Evolutionary conservation across 2,329 filamentous ascomycete genomes (phyloP), one percentile per base, ranked within the genome.

Genomic region (Colletotrichum simmondsii): DNA sequence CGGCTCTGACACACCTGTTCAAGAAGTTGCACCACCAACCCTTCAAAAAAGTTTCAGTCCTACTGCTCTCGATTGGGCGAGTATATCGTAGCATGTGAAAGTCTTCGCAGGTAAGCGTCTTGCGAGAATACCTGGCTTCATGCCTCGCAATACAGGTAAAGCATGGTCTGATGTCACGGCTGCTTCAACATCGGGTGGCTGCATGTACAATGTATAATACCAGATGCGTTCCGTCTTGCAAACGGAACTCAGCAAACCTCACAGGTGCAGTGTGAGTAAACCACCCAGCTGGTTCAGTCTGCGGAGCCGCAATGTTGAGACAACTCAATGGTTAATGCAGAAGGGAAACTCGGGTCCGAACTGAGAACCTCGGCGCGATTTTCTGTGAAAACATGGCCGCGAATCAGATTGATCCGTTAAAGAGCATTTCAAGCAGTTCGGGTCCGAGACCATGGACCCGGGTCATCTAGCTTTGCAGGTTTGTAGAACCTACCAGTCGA

Each of bases 21-120:
- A 26, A 53, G 28, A 32, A 32, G 65, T 66, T 60, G 54, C 62
- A 66, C 68, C 56, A 61, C 49, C 49, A 64, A 14, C 42, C 19
- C 14, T n/a, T 42, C 37, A 6, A 10, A 22, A 42, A 24, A 42
- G 32, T 54, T n/a, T 49, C 37, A 28, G 26, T 59, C 8, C 14
- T 28, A n/a, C 59, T 24, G 30, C 8, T 24, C 28, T 63, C 37
- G 24, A 28, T 63, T 58, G n/a, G 37, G 28, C 19, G 19, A n/a
- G 42, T 32, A 26, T 19, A 22, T 71, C 24, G 24, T n/a, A 53
- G 22, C 69, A 72, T 68, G 65, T 72, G 69, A 72, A 62, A 68
- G 67, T 59, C 19, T 24, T 35, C 16, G 49, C n/a, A 7, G 42
- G 30, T 16, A 26, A 42, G 35, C 8, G n/a, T n/a, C 28, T 62